phyloP scores from a whole-genome alignment of 495 filamentous ascomycete species.

The Aspergillus conjunctus region DNA sequence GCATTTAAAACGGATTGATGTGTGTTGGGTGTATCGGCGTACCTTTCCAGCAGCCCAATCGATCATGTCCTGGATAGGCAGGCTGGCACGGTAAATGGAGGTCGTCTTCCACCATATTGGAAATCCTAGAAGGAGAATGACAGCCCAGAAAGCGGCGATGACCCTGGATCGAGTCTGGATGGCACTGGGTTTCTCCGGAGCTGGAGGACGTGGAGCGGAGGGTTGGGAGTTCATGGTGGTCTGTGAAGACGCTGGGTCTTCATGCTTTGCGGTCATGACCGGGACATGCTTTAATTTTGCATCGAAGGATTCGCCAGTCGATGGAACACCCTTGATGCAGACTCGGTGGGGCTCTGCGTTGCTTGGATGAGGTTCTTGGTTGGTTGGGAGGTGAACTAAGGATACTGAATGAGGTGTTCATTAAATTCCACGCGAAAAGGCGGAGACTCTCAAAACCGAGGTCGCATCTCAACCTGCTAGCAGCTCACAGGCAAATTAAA shows the following conservation, averaged over 20 bases:
- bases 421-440: background rate
- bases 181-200: conserved; percentile 73
- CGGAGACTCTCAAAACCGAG: too few species aligned
- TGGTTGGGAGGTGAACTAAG: background rate
- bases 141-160: conserved; percentile 87
- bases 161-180: conserved; percentile 69
- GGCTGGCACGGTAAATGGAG: conserved; percentile 81
- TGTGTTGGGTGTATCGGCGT: conserved; percentile 21
- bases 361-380: background rate
- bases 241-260: conserved; percentile 42
- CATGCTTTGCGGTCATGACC: conserved; percentile 43
- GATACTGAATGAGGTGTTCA: background rate
- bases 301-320: conserved; percentile 9
- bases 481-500: too few species aligned
- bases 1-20: background rate
- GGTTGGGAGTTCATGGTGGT: conserved; percentile 28
- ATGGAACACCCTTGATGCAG: background rate
- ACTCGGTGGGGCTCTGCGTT: too few species aligned
- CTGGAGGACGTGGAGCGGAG: conserved; percentile 52
- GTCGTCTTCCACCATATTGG: conserved; percentile 99
- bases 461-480: too few species aligned
- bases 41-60: conserved; percentile 94
- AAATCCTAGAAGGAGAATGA: conserved; percentile 81
- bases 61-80: conserved; percentile 86
- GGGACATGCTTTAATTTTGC: conserved; percentile 40